Evolutionary conservation across 1,284 basidiomycete genomes (phyloP).

Genomic region (Pseudozyma sp.): DNA sequence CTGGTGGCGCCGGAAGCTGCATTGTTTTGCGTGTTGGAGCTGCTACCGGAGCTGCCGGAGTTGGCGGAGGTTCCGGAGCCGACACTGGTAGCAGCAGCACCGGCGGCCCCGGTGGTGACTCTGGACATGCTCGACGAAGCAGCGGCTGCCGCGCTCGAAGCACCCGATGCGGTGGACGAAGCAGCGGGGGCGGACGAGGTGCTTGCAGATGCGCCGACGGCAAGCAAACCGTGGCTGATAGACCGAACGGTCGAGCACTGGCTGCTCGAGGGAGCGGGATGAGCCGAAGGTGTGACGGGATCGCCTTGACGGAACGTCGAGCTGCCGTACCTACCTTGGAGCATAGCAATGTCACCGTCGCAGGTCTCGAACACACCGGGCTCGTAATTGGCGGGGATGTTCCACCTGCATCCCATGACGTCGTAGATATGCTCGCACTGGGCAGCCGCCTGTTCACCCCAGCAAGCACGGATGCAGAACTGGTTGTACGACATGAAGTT

Average conservation of each 20-base stretch:
- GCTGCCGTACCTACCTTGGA: constrained; percentile 59
- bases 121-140: constrained; percentile 11
- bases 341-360: constrained; percentile 52
- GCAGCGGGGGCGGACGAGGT: constrained; percentile 6
- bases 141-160: background rate
- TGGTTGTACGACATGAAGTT: constrained; percentile 63
- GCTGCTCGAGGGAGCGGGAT: constrained; percentile 40
- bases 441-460: constrained; percentile 46
- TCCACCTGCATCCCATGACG: constrained; percentile 62
- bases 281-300: constrained; percentile 35
- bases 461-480: constrained; percentile 65
- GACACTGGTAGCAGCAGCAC: constrained; percentile 5
- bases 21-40: constrained; percentile 26
- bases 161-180: background rate
- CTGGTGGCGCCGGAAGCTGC: constrained; percentile 20
- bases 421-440: constrained; percentile 67
- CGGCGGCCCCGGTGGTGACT: background rate
- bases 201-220: constrained; percentile 7
- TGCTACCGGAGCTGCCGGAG: constrained; percentile 10
- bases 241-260: constrained; percentile 30
- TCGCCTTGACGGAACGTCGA: constrained; percentile 63
- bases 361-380: constrained; percentile 58
- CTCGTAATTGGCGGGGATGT: constrained; percentile 60
- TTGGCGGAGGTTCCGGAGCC: constrained; percentile 2
- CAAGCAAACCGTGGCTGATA: constrained; percentile 39